Evolutionary conservation across 805 yeast genomes (phyloP).

Genomic region (Yamadazyma endophytica): DNA sequence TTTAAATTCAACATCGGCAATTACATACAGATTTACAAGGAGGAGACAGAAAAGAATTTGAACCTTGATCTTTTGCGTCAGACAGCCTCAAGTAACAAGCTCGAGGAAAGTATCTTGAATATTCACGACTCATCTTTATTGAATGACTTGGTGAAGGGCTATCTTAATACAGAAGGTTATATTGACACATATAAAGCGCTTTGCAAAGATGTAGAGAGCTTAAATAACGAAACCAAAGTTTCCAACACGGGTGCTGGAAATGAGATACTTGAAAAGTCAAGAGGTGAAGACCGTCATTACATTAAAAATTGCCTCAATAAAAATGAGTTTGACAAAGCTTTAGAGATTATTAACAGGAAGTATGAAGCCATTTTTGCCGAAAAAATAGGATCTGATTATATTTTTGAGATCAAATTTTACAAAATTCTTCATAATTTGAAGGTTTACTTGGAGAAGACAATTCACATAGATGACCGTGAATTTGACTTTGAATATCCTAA

Average conservation of each 20-base stretch:
- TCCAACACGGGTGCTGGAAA: slow-evolving; percentile 2
- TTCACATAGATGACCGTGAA: slow-evolving; percentile 9
- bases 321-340: slow-evolving; percentile 21
- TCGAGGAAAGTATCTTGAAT: slow-evolving; percentile 20
- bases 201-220: slow-evolving; percentile 23
- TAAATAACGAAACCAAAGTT: too few relatives aligned
- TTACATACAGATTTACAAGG: slow-evolving; percentile 47
- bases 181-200: slow-evolving; percentile 32
- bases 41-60: slow-evolving; percentile 17
- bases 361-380: slow-evolving; percentile 14
- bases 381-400: slow-evolving; percentile 10
- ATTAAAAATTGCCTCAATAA: slow-evolving; percentile 17
- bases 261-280: slow-evolving; percentile 13
- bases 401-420: slow-evolving; percentile 23
- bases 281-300: slow-evolving; percentile 21
- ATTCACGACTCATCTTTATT: slow-evolving; percentile 22
- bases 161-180: slow-evolving; percentile 37
- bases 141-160: slow-evolving; percentile 32
- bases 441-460: slow-evolving; percentile 10
- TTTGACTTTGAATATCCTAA: slow-evolving; percentile 14
- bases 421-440: slow-evolving; percentile 21
- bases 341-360: slow-evolving; percentile 16
- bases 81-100: slow-evolving; percentile 3
- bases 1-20: slow-evolving; percentile 59
- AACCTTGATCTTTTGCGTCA: slow-evolving; percentile 18